Evolutionary conservation across 805 yeast genomes (phyloP).

Genomic region (Hanseniaspora jakobsenii): DNA sequence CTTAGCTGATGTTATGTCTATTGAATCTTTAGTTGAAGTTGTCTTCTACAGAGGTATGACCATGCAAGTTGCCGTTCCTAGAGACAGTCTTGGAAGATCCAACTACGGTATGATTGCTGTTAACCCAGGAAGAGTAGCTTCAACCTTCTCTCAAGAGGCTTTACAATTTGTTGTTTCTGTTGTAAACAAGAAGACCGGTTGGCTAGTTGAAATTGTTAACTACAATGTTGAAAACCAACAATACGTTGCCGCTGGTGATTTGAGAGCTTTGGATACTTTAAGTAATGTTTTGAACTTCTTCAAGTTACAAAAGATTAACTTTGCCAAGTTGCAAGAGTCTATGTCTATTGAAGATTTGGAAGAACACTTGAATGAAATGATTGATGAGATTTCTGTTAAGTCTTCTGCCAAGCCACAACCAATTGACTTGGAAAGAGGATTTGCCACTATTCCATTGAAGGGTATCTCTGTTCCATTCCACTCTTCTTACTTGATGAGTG

Average conservation of each 20-base stretch:
- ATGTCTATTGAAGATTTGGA: slow-evolving; percentile 79
- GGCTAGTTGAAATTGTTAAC: slow-evolving; percentile 97
- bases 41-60: slow-evolving; percentile 99
- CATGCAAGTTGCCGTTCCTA: slow-evolving; percentile 99
- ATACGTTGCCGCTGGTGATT: slow-evolving; percentile 97
- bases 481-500: slow-evolving; percentile 93
- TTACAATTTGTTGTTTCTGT: slow-evolving; percentile 87
- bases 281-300: slow-evolving; percentile 86
- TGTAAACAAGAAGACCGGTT: slow-evolving; percentile 68
- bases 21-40: slow-evolving; percentile 91
- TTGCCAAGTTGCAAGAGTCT: slow-evolving; percentile 71
- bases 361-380: slow-evolving; percentile 78
- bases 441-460: slow-evolving; percentile 93
- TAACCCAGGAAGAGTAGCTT: slow-evolving; percentile 84
- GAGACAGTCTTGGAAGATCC: slow-evolving; percentile 89
- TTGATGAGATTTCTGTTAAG: slow-evolving; percentile 70
- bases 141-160: slow-evolving; percentile 86
- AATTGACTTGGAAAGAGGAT: slow-evolving; percentile 92
- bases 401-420: slow-evolving; percentile 88
- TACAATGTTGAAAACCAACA: slow-evolving; percentile 97
- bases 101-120: slow-evolving; percentile 99
- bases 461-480: slow-evolving; percentile 99
- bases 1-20: slow-evolving; percentile 96
- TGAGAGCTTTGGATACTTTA: slow-evolving; percentile 85
- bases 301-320: slow-evolving; percentile 88